Percentiles rank a stretch among this genome's conserved stretches.
Evolutionary conservation across 345 rosid species (phyloP).

Genomic region (Eucalyptus camaldulensis): DNA sequence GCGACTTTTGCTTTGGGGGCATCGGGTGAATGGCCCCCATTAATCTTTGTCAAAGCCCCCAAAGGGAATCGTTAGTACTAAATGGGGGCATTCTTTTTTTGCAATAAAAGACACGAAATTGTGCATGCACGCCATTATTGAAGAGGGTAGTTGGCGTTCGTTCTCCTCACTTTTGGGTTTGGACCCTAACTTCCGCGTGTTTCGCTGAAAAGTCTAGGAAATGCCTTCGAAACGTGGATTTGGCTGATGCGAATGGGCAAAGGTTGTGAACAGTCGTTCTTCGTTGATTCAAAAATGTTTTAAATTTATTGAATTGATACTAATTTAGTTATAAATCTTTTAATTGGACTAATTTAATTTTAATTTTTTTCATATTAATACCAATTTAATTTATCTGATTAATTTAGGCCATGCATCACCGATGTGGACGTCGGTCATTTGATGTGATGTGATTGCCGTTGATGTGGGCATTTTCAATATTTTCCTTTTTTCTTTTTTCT

Average conservation of each 20-base stretch:
- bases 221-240: not conserved
- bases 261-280: not conserved
- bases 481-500: not conserved
- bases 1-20: not conserved
- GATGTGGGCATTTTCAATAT: too few relatives aligned
- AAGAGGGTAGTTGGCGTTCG: not conserved
- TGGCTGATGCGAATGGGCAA: not conserved
- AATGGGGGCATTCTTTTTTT: not conserved
- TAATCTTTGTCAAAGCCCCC: not conserved
- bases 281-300: accelerated
- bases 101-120: not conserved
- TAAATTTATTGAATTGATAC: accelerated
- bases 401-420: accelerated
- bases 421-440: accelerated
- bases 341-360: too few relatives aligned
- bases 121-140: not conserved
- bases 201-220: not conserved
- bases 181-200: not conserved
- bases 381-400: accelerated
- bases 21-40: not conserved
- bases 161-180: not conserved
- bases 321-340: too few relatives aligned
- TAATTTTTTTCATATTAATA: too few relatives aligned
- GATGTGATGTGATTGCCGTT: too few relatives aligned
- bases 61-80: not conserved